Conservation (phyloP, 331 rosid genomes). For the Rosa hybrid region DNA sequence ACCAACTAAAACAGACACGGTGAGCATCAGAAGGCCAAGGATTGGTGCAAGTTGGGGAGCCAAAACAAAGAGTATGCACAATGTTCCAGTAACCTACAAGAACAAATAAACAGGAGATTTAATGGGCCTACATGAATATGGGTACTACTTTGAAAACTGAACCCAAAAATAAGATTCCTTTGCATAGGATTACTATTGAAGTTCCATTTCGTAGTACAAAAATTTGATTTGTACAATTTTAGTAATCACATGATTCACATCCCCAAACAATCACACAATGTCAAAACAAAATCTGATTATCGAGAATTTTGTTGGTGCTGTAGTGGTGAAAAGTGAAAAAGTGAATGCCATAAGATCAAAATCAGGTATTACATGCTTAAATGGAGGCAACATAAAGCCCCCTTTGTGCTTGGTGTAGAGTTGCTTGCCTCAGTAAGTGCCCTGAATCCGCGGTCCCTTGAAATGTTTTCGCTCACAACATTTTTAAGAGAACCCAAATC, state of each 20-base stretch:
- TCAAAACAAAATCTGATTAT: slow-evolving; percentile 29
- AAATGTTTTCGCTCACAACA: slow-evolving; percentile 78
- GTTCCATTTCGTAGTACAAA: neutral
- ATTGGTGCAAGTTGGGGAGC: slow-evolving; percentile 97
- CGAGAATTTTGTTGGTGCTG: slow-evolving; percentile 22
- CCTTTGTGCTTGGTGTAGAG: slow-evolving; percentile 85
- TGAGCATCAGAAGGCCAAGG: slow-evolving; percentile 69
- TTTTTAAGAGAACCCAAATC: slow-evolving; percentile 85
- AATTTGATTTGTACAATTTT: neutral
- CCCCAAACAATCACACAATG: neutral
- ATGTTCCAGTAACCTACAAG: slow-evolving; percentile 75
- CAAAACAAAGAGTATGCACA: slow-evolving; percentile 72
- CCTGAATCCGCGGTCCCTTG: slow-evolving; percentile 98
- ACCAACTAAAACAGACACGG: slow-evolving; percentile 84
- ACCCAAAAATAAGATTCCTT: neutral
- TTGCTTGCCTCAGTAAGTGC: slow-evolving; percentile 99
- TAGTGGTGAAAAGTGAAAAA: slow-evolving; percentile 10
- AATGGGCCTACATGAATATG: slow-evolving; percentile 19
- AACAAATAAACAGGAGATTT: slow-evolving; percentile 34
- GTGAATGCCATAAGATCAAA: slow-evolving; percentile 19
- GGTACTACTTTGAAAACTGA: slow-evolving; percentile 25
- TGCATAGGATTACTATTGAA: neutral
- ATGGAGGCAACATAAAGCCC: slow-evolving; percentile 83
- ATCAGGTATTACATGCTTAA: slow-evolving; percentile 45
- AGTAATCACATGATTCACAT: neutral